Base-by-base conservation (phyloP, 352 stramenopile species). In the Phytophthora sp. region DNA sequence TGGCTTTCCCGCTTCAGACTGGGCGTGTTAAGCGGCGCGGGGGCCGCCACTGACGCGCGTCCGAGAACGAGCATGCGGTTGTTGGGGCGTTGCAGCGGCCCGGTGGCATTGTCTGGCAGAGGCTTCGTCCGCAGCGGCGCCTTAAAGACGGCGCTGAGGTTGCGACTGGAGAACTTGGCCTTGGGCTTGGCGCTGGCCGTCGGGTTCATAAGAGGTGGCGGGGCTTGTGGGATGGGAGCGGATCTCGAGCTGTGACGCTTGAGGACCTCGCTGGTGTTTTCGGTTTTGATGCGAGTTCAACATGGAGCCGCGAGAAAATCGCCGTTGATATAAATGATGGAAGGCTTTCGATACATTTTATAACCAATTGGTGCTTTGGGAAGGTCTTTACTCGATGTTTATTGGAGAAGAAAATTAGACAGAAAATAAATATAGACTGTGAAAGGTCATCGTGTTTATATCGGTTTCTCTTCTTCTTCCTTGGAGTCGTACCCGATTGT, bases 1-100 rank as follows among this genome's bases (percentile, higher is more conserved):
- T 79, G 71, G 55, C 77, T 77, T 50, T 93, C 82, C 39, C 79
- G 79, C 49, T 85, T 86, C 16, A 92, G 60, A 66, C 84, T 94
- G 13, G 81, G 81, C 24, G 86, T 92, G 69, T 94, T 94, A 62
- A 93, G 81, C 1, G 86, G 84, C n/a, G 82, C 73, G 18, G 84
- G 84, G 24, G 80, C 66, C 0, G 76, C 57, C n/a, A 73, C 67
- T 12, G 62, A 47, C 23, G 71, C 50, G 13, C 55, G 63, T 16
- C 74, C 73, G 42, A 92, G 67, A 56, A 91, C 79, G 31, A 89
- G 66, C 79, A 90, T 84, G 57, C 76, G 79, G 35, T 61, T 79
- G 44, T 62, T 73, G 38, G 33, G 31, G 38, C 65, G 65, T n/a
- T 70, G 63, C 52, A 72, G 30, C 30, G 57, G 41, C 24, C 51